Evolutionary conservation across 768 basidiomycete species (phyloP), one percentile per base, ranked within the genome.

Genomic region (Lactarius psammicola): DNA sequence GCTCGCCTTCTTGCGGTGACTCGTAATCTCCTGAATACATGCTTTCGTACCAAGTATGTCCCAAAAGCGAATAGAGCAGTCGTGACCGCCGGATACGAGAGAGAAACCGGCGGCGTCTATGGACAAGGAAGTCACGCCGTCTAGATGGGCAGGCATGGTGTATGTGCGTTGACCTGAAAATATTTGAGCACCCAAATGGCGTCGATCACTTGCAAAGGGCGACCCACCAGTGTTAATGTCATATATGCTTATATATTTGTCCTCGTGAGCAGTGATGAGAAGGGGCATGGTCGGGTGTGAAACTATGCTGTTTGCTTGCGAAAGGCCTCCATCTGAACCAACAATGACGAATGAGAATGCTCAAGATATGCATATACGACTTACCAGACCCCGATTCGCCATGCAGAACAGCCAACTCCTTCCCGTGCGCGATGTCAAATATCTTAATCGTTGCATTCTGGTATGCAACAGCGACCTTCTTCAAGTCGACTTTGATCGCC

Each of bases 1-100:
- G 60, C 86, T 84, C 49, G 87, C 89, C 77, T 95, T 96, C 79
- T 89, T 86, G 56, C 96, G 85, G 78, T 98, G 97, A 42, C 85
- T 85, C 36, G 91, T 88, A 66, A 92, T 84, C 76, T 98, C 97
- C 72, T 98, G 95, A 17, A 94, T 78, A 74, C 94, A 96, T 54
- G 87, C 84, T 44, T 85, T 84, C 62, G 87, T 82, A 66, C 88
- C 88, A 40, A 92, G 84, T 57, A 98, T 77, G 75, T 96, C 93
- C 97, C 97, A 99, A 78, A 97, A 89, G 30, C 95, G 90, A 42
- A 94, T 80, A 18, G 94, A 95, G 74, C 95, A 95, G 74, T 98
- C 97, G 75, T 96, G 94, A 63, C 92, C 90, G 46, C 89, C 91
- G 1, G 95, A 94, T 5, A 94, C 89, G 58, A 99, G 84, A 6